Evolutionary conservation across 2,329 filamentous ascomycete genomes (phyloP), one percentile per base, ranked within the genome.

Genomic region (Fusarium sp.): DNA sequence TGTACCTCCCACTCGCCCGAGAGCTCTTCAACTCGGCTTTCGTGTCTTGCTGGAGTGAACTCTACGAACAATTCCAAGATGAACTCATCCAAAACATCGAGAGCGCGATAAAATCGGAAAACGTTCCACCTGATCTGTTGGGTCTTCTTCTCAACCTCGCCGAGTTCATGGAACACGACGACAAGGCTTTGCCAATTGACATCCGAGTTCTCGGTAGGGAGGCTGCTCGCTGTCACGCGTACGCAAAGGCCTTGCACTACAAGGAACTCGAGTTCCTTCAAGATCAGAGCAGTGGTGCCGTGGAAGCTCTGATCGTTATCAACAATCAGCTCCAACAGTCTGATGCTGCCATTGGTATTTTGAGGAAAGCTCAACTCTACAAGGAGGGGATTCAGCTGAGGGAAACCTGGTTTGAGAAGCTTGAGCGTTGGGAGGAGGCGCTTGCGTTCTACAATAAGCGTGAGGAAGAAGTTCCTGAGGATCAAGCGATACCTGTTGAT

Each of bases 151-250:
- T 99, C 50, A 99, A 99, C 76, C 86, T 99, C 53, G 96, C 96
- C 23, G 96, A 99, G 78, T 99, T 99, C 79, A 99, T 99, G 96
- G 96, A 99, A 78, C 96, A 99, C 76, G 97, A 99, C 74, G 96
- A 99, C 79, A 99, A 99, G 80, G 95, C 97, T 16, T 84, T 99
- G 55, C 96, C 96, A 3, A 99, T 99, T 68, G 97, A 99, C 77
- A 98, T 99, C 69, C 87, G 96, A 50, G 94, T 96, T 12, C 87
- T 99, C 13, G 97, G 97, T 32, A 92, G 95, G 77, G 97, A 98
- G 79, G 96, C 96, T 50, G 95, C 93, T 21, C 95, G 97, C 75
- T 99, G 97, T 73, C 96, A 99, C 80, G 97, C 96, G 7, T 99
- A 97, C 78, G 96, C 96, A 34, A 99, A 99, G 81, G 96, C 96